Evolutionary conservation across 2,329 filamentous ascomycete species (phyloP), one percentile per base, ranked within the genome.

Genomic region (Fusarium foetens): DNA sequence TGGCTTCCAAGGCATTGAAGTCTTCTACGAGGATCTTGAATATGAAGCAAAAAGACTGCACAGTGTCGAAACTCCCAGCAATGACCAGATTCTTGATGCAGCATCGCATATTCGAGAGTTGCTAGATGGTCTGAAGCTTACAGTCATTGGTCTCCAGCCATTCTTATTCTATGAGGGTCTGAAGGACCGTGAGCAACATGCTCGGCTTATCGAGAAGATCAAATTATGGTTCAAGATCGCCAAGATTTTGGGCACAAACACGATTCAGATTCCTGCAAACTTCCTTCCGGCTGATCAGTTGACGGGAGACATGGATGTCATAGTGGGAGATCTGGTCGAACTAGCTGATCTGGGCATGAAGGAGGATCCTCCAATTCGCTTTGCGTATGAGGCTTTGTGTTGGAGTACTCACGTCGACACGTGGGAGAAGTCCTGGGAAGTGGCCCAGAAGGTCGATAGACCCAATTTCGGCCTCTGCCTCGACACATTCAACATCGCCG

Each of bases 351-450:
- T 66, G 6, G 63, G 63, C 2, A 49, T 52, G 2, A n/a, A 66
- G 3, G 25, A 66, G 17, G 25, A 51, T 2, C 63, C 62, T 2
- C 62, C 63, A 0, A 43, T 66, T 31, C 52, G 62, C 0, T 66
- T 66, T 7, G 62, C 63, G 0, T 66, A 66, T 3, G 62, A 66
- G 1, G 62, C 62, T 2, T 14, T 66, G 14, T 66, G 63, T 6
- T 66, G 63, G 63, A 66, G 63, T 5, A 66, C 63, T 0, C 52
- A 66, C 12, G 21, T 66, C 0, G 63, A 66, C 4, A 66, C 63
- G 0, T 66, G 63, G 63, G 63, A 66, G 21, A 66, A 60, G 27
- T 66, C 63, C 0, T 66, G 63, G 63, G 62, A 66, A 21, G 63
- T 66, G 0, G 23, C 33, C 0, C 19, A 66, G 8, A 66, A 52